phyloP scores from a whole-genome alignment of 1,139 yeast genomes.

The Debaryomyces robertsiae region DNA sequence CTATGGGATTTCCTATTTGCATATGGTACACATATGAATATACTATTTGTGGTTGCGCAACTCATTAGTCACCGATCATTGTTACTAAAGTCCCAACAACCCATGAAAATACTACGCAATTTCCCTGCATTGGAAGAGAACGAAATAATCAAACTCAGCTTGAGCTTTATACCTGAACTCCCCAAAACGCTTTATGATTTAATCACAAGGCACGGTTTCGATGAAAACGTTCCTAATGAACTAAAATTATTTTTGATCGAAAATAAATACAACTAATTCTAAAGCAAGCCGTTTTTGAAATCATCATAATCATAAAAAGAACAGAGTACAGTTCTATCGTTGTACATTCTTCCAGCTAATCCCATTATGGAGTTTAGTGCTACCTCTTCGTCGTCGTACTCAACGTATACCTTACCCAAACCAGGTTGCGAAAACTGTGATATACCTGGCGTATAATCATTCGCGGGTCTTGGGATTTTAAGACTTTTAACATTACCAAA shows the following conservation, averaged over 20 bases:
- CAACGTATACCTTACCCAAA: slow-evolving; percentile 72
- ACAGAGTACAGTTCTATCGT: slow-evolving; percentile 71
- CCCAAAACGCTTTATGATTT: slow-evolving; percentile 71
- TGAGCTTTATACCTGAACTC: slow-evolving; percentile 77
- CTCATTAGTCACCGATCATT: slow-evolving; percentile 66
- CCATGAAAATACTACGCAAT: slow-evolving; percentile 73
- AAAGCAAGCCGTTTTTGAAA: slow-evolving; percentile 36
- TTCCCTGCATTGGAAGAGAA: slow-evolving; percentile 75
- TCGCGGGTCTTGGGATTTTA: slow-evolving; percentile 67
- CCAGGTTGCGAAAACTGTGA: slow-evolving; percentile 55
- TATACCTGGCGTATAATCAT: slow-evolving; percentile 47
- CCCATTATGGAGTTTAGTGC: slow-evolving; percentile 62
- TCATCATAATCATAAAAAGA: slow-evolving; percentile 65
- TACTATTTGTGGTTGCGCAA: slow-evolving; percentile 84
- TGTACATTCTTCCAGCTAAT: slow-evolving; percentile 69
- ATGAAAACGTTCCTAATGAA: slow-evolving; percentile 48
- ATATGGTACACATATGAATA: slow-evolving; percentile 87
- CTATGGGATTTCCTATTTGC: slow-evolving; percentile 93
- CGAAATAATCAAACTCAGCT: slow-evolving; percentile 75
- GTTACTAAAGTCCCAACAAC: slow-evolving; percentile 60
- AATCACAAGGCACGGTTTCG: slow-evolving; percentile 72
- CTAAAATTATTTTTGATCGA: slow-evolving; percentile 28
- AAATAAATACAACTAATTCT: slow-evolving; percentile 12
- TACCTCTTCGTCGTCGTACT: slow-evolving; percentile 53
- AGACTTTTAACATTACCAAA: slow-evolving; percentile 58